These are phyloP conservation scores for Cadophora gregata DNA, from an alignment of 2,329 filamentous ascomycete genomes.

Conservation along the genomic window DNA sequence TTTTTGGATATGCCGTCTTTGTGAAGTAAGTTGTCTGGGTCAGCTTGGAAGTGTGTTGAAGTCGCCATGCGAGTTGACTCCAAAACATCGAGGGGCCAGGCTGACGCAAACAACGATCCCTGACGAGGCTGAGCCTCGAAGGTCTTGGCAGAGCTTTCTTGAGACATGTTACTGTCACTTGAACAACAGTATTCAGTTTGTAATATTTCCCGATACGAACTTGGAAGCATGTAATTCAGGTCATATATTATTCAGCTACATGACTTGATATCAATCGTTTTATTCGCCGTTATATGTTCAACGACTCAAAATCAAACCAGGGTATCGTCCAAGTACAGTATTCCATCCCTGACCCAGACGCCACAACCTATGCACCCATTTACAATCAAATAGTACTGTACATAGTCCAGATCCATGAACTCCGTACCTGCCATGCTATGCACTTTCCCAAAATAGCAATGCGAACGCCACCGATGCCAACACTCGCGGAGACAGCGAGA, in stretches of 20 bases:
- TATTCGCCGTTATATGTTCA: constrained; percentile 12
- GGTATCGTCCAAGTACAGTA: constrained; percentile 41
- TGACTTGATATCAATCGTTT: neutral
- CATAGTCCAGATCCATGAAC: constrained; percentile 28
- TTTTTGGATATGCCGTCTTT: neutral
- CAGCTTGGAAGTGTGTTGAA: neutral
- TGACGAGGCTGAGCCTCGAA: constrained; percentile 16
- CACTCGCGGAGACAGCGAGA: neutral
- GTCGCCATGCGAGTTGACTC: constrained; percentile 1
- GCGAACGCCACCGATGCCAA: constrained; percentile 34
- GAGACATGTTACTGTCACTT: neutral
- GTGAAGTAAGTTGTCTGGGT: neutral
- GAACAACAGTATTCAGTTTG: neutral
- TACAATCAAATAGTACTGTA: constrained; percentile 32
- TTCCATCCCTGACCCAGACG: constrained; percentile 29
- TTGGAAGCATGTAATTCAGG: neutral
- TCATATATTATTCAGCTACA: neutral
- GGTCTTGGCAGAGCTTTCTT: neutral
- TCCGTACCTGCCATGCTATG: constrained; percentile 31
- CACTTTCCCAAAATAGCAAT: constrained; percentile 29
- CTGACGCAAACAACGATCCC: constrained; percentile 25
- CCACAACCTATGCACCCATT: constrained; percentile 31
- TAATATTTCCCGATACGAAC: neutral
- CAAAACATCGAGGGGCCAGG: constrained; percentile 27
- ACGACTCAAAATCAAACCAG: constrained; percentile 18